phyloP scores from a whole-genome alignment of 345 rosid genomes.

The Zanthoxylum bungeanum region DNA sequence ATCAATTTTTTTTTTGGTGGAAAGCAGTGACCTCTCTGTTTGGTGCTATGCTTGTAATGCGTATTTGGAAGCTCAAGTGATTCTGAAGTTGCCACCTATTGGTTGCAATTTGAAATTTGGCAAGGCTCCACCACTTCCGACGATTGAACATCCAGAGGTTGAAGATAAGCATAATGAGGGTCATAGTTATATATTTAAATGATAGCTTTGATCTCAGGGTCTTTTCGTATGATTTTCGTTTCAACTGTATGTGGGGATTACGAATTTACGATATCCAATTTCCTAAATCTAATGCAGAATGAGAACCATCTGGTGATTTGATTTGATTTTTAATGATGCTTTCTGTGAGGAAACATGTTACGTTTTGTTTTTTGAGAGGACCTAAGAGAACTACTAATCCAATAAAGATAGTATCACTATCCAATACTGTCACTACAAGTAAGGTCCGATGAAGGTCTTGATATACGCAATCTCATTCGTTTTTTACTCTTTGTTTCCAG shows the following conservation, averaged over 20 bases:
- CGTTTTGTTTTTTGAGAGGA: too few relatives aligned
- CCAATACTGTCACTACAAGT: too few relatives aligned
- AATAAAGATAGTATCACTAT: not conserved
- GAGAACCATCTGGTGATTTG: not conserved
- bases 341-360: not conserved
- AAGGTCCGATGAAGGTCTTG: too few relatives aligned
- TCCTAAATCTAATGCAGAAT: not conserved
- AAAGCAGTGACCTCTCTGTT: conserved; percentile 74
- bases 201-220: too few relatives aligned
- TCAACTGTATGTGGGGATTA: not conserved
- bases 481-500: too few relatives aligned
- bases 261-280: not conserved
- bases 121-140: conserved; percentile 59
- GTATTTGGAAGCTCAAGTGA: conserved; percentile 68
- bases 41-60: conserved; percentile 90
- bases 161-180: conserved; percentile 13
- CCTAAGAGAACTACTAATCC: too few relatives aligned
- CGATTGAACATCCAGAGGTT: conserved; percentile 12
- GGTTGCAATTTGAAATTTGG: conserved; percentile 83
- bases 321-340: not conserved
- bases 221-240: not conserved
- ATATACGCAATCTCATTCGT: too few relatives aligned
- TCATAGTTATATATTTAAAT: conserved; percentile 9
- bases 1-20: not conserved
- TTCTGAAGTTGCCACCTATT: conserved; percentile 57